Evolutionary conservation across 768 basidiomycete genomes (phyloP), one percentile per base, ranked within the genome.

Genomic region (Strobilomyces echinocephalus): DNA sequence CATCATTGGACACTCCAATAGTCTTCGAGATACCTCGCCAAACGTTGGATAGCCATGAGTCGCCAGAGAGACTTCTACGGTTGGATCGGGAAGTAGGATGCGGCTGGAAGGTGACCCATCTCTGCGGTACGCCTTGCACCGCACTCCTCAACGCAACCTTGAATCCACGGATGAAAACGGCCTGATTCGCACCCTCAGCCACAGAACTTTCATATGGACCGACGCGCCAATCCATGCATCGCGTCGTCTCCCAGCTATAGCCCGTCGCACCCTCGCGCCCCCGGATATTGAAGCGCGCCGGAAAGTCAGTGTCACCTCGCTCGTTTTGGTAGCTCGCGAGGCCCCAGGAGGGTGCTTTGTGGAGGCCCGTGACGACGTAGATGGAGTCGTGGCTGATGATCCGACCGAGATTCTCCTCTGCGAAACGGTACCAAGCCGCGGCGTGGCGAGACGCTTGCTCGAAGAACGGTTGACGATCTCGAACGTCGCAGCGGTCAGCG

Each of bases 351-450:
- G 54, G 55, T 4, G 64, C 61, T 21, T 56, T 64, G 49, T 66
- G 55, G 8, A 64, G 33, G 1, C 64, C 63, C 5, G 62, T 74
- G 38, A 74, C 62, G 34, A 73, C 59, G 35, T 74, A 74, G 39
- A 72, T 60, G 16, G 65, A 52, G 11, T 69, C 66, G 36, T 67
- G 67, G 36, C 63, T 63, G n/a, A 63, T 64, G 49, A 56, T 57
- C 44, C 65, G 63, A 9, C 65, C 65, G 46, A 67, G 63, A 0
- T 57, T 48, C 24, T 53, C 57, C 50, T 67, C 62, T 9, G 60
- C 68, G 20, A 67, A 68, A 30, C 50, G 53, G 51, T 72, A 73
- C 72, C 73, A 74, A 6, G 57, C 49, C 14, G 49, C 51, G 0
- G 65, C 71, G 50, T 73, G 45, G 28, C 54, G 36, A 31, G 52